A percentile compares a stretch with the other conserved stretches of the same genome.
These are phyloP conservation scores for Pseudomassariella vexata DNA, from an alignment of 2,329 filamentous ascomycete genomes.

Conservation along the genomic window DNA sequence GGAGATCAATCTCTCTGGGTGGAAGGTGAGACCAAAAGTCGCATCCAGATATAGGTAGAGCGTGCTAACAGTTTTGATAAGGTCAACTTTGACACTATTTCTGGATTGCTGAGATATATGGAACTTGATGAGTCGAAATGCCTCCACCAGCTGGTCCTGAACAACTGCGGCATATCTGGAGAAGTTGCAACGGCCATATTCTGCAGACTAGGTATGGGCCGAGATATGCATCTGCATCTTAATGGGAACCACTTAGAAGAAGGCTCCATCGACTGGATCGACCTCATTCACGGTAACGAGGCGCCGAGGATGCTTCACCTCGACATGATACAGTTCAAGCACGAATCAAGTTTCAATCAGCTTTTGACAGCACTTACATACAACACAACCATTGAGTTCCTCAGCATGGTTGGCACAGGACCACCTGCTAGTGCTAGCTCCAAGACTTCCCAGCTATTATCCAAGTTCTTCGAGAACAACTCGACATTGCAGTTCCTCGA, in stretches of 20 bases:
- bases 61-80: constrained; percentile 16
- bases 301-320: constrained; percentile 45
- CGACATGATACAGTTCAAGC: constrained; percentile 52
- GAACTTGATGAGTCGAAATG: constrained; percentile 30
- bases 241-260: constrained; percentile 48
- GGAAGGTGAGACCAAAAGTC: constrained; percentile 42
- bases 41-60: background rate
- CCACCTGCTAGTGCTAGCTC: constrained; percentile 39
- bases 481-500: constrained; percentile 46
- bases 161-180: constrained; percentile 47
- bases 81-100: constrained; percentile 44
- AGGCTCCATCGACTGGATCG: constrained; percentile 44
- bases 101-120: constrained; percentile 41
- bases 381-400: constrained; percentile 44
- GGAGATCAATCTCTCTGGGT: constrained; percentile 49
- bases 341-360: constrained; percentile 45
- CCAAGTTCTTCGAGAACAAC: constrained; percentile 46
- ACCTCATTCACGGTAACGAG: constrained; percentile 38
- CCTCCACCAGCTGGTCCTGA: constrained; percentile 40
- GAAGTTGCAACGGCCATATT: constrained; percentile 44
- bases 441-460: constrained; percentile 41
- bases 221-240: constrained; percentile 42
- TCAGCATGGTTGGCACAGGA: constrained; percentile 50
- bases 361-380: constrained; percentile 43
- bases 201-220: constrained; percentile 40